These are phyloP conservation scores for Heliamphora exappendiculata DNA, from an alignment of 148 eudicot species.

Conservation along the genomic window DNA sequence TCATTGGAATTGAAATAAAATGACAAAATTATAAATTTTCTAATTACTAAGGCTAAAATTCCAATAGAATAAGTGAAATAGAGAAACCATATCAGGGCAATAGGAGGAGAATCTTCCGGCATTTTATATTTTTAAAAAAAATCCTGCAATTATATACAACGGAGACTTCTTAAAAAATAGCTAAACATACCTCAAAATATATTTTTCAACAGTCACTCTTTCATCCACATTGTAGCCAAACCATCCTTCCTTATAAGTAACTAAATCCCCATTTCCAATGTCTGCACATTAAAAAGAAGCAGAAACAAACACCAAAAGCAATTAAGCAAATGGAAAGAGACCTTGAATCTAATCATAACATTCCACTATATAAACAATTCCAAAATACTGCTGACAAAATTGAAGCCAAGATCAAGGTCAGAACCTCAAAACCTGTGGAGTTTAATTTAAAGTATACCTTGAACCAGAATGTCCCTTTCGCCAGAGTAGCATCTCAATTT, in stretches of 20 bases:
- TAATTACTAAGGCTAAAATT: too few species aligned
- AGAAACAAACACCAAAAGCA: conserved; percentile 6
- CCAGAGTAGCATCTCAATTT: conserved; percentile 19
- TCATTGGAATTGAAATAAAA: too few species aligned
- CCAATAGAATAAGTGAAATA: too few species aligned
- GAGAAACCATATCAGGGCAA: too few species aligned
- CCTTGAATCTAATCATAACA: too few species aligned
- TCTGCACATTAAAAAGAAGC: conserved; percentile 10
- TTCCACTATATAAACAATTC: too few species aligned
- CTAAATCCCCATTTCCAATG: conserved; percentile 4
- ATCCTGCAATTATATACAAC: too few species aligned
- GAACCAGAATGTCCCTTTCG: conserved; percentile 17
- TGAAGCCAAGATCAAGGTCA: neutral
- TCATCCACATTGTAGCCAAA: conserved; percentile 19
- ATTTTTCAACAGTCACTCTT: conserved; percentile 7
- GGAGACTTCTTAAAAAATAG: neutral
- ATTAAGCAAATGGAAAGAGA: neutral
- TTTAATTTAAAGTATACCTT: conserved; percentile 15
- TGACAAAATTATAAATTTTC: too few species aligned
- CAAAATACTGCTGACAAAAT: too few species aligned
- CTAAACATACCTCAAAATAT: conserved; percentile 13
- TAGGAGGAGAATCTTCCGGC: too few species aligned
- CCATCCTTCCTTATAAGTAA: conserved; percentile 17
- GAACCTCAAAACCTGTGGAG: neutral
- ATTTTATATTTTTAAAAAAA: too few species aligned